Evolutionary conservation across 495 filamentous ascomycete species (phyloP).

Genomic region (Daldinia loculata): DNA sequence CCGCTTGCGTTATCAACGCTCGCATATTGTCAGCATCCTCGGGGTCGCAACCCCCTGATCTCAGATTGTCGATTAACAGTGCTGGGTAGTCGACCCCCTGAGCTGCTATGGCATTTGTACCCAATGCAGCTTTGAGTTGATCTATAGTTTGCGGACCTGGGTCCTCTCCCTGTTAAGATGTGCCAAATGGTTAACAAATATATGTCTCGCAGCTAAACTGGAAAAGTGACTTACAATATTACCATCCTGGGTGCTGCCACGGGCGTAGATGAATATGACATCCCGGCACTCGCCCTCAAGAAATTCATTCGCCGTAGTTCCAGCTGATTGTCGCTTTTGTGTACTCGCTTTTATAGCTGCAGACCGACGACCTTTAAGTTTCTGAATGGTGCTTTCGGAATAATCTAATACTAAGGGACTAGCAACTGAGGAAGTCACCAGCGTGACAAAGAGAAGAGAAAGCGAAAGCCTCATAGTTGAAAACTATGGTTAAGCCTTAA

Average conservation of each 20-base stretch:
- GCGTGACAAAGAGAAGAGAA: slow-evolving; percentile 30
- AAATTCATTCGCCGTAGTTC: slow-evolving; percentile 55
- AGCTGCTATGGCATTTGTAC: slow-evolving; percentile 44
- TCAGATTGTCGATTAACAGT: slow-evolving; percentile 47
- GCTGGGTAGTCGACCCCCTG: slow-evolving; percentile 55
- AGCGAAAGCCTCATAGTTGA: slow-evolving; percentile 35
- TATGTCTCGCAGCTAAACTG: background rate
- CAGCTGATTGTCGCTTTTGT: slow-evolving; percentile 18
- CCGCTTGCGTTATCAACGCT: slow-evolving; percentile 46
- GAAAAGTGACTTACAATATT: slow-evolving; percentile 56
- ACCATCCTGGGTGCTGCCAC: slow-evolving; percentile 59
- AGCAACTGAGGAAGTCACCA: slow-evolving; percentile 38
- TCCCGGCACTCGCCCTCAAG: slow-evolving; percentile 53
- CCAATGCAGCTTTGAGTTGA: slow-evolving; percentile 43
- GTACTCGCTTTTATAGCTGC: background rate
- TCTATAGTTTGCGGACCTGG: slow-evolving; percentile 44
- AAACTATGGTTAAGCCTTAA: background rate
- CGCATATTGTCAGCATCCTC: slow-evolving; percentile 50
- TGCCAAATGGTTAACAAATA: background rate
- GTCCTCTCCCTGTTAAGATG: slow-evolving; percentile 21
- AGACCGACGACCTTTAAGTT: slow-evolving; percentile 23
- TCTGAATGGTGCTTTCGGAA: slow-evolving; percentile 30
- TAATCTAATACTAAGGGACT: slow-evolving; percentile 43
- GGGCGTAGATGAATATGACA: slow-evolving; percentile 63
- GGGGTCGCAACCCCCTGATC: slow-evolving; percentile 45